Evolutionary conservation across 169 alveolate genomes (phyloP).

Genomic region (Perkinsus marinus): DNA sequence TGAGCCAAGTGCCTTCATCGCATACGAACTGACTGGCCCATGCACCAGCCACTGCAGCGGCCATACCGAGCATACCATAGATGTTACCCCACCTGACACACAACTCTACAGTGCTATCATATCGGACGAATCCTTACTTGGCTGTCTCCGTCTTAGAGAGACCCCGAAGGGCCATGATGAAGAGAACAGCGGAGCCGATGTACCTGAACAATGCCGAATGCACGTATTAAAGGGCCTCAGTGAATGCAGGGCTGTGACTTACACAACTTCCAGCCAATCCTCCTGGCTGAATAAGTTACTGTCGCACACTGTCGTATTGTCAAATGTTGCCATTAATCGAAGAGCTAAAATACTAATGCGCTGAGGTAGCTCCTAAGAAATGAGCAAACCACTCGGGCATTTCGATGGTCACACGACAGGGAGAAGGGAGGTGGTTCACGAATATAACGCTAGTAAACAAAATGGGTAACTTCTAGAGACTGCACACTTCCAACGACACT

Average conservation of each 20-base stretch:
- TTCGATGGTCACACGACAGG: no score
- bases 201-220: background rate
- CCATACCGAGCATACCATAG: background rate
- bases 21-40: background rate
- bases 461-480: no score
- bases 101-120: background rate
- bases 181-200: background rate
- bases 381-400: no score
- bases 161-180: background rate
- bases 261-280: background rate
- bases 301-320: background rate
- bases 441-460: no score
- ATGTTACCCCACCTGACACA: background rate
- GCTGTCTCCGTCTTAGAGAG: background rate
- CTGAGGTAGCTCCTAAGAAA: no score
- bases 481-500: no score
- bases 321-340: background rate
- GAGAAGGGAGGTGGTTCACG: no score
- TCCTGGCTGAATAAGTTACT: background rate
- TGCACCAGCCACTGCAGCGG: background rate
- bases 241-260: background rate
- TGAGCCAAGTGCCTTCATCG: background rate
- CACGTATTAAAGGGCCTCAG: background rate
- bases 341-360: background rate
- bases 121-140: background rate